Base-by-base conservation (phyloP, 1,284 basidiomycete genomes). In the Vanrija sp. region DNA sequence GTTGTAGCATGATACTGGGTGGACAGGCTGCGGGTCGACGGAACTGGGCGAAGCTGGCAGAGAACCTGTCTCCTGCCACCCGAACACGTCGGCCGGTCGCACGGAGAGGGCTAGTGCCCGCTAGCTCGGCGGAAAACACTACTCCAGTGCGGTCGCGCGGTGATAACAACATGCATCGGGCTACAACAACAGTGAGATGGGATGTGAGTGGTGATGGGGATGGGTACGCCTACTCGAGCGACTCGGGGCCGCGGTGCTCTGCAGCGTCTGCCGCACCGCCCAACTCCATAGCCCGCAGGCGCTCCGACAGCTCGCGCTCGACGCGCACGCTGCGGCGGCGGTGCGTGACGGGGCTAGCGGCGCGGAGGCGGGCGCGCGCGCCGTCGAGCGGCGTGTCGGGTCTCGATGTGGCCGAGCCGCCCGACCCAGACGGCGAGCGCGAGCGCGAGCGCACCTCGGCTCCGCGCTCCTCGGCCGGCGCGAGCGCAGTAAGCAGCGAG, bases 241-340 rank as follows among this genome's bases (percentile, higher is more conserved):
- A 36, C 18, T 48, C 35, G 19, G 47, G 35, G 20, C 25, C 47
- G n/a, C n/a, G n/a, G 23, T 25, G 36, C 24, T 31, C 31, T 31
- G 31, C n/a, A n/a, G n/a, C n/a, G 27, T 9, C 31, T 31, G 10
- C n/a, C 31, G 31, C 12, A 14, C 31, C 37, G 19, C 31, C 48
- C 16, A 62, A 12, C 14, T 55, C 56, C 56, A 64, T 27, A 14
- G 48, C 52, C 35, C 64, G 53, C 41, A 72, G 50, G 25, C 54
- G 59, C 56, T 69, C 68, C 47, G 67, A 69, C 44, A 72, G 47
- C 50, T 69, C 68, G 20, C 65, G 48, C 46, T 72, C 70, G 19
- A 64, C 65, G 19, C 58, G 25, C 25, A 53, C 57, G n/a, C 54
- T 58, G 10, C 64, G 57, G 2, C 60, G 48, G n/a, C 54, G 46